These are phyloP conservation scores for Xerocomus minutiporus DNA, from an alignment of 1,284 basidiomycete species.

Conservation along the genomic window DNA sequence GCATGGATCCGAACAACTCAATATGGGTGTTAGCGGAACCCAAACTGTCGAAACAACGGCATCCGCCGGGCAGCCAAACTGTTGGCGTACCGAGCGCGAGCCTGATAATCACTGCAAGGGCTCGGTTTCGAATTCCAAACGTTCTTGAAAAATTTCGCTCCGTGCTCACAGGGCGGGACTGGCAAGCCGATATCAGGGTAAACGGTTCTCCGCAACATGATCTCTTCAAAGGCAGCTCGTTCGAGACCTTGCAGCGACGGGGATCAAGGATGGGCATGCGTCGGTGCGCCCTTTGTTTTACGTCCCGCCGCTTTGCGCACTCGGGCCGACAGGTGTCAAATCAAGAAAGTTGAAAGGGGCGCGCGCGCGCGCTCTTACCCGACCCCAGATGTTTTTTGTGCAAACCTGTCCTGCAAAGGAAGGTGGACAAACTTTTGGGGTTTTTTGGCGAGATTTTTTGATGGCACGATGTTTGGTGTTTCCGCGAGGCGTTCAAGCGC, in stretches of 20 bases:
- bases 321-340: slow-evolving; percentile 9
- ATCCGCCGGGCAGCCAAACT: not conserved
- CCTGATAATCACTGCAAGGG: not conserved
- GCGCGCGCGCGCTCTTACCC: slow-evolving; percentile 1
- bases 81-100: not conserved
- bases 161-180: not conserved
- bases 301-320: slow-evolving; percentile 12
- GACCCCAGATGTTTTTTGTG: not conserved
- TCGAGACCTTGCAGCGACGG: not conserved
- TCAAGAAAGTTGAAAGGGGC: slow-evolving; percentile 19
- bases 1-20: no score
- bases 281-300: slow-evolving; percentile 26
- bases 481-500: not conserved
- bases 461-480: not conserved
- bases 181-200: not conserved
- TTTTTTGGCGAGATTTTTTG: not conserved
- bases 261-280: slow-evolving; percentile 12
- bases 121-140: not conserved
- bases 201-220: not conserved
- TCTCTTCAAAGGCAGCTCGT: no score
- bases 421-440: slow-evolving; percentile 7
- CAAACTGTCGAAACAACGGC: not conserved
- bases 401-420: slow-evolving; percentile 13
- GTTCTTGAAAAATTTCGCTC: not conserved
- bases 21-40: no score